phyloP scores from a whole-genome alignment of 192 early-diverging fungal species.

The Lobosporangium transversale region DNA sequence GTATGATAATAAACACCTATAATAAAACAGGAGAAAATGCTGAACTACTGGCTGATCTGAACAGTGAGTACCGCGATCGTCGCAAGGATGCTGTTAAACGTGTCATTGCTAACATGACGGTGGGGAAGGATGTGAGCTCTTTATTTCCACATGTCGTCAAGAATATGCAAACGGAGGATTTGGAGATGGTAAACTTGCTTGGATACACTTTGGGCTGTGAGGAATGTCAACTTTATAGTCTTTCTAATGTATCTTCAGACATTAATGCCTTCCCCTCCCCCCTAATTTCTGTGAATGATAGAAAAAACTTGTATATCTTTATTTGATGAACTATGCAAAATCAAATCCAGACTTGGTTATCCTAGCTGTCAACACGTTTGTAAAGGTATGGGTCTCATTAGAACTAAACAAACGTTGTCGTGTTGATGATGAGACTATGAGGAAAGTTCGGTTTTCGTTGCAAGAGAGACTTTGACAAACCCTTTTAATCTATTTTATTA shows the following conservation, averaged over 20 bases:
- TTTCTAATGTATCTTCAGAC: too few species aligned
- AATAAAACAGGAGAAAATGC: conserved; percentile 98
- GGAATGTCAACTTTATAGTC: neutral
- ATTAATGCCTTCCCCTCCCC: too few species aligned
- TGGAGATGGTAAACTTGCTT: conserved; percentile 80
- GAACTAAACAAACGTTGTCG: neutral
- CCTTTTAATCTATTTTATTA: neutral
- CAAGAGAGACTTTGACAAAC: too few species aligned
- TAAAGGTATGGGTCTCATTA: conserved; percentile 71
- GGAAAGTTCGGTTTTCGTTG: too few species aligned
- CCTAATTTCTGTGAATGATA: conserved; percentile 42
- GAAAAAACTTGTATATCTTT: conserved; percentile 98
- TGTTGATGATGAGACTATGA: too few species aligned
- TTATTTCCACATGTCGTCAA: conserved; percentile 98
- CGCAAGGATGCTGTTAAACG: conserved; percentile 98
- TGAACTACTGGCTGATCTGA: conserved; percentile 95
- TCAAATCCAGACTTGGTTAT: conserved; percentile 97
- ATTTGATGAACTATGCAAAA: conserved; percentile 98
- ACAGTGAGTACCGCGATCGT: conserved; percentile 95
- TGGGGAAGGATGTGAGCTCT: conserved; percentile 96
- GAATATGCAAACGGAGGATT: conserved; percentile 99
- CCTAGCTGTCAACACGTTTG: conserved; percentile 96
- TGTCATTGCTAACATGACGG: conserved; percentile 99
- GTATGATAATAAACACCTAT: too few species aligned
- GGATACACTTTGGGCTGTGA: too few species aligned